Evolutionary conservation across 2,329 filamentous ascomycete genomes (phyloP).

Genomic region (Lithohypha guttulata): DNA sequence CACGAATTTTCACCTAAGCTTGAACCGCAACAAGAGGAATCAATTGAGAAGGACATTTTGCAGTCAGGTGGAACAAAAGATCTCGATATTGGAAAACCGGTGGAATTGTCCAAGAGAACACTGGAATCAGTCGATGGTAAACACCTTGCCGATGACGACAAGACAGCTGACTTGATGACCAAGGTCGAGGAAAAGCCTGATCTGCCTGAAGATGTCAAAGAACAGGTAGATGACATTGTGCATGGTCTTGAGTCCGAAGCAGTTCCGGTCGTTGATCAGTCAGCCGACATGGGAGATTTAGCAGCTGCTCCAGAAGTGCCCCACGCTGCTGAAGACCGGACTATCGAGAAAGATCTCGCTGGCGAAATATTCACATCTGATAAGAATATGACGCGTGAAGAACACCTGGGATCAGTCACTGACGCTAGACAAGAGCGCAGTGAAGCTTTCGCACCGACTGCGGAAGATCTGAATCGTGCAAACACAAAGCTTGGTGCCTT

Average conservation of each 20-base stretch:
- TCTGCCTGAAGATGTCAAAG: background rate
- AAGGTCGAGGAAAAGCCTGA: background rate
- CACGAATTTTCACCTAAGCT: conserved; percentile 1
- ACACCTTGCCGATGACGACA: too few relatives aligned
- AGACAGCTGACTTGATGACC: background rate
- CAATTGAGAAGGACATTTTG: background rate
- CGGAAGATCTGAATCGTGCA: background rate
- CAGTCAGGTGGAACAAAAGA: background rate
- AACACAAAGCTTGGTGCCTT: conserved; percentile 10
- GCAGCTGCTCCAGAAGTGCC: too few relatives aligned
- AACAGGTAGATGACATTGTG: background rate
- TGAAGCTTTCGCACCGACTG: background rate
- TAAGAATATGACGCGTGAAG: background rate
- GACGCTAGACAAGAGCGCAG: background rate
- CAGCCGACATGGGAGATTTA: background rate
- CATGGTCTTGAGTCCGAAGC: background rate
- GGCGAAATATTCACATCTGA: too few relatives aligned
- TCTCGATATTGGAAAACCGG: background rate
- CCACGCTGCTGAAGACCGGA: background rate
- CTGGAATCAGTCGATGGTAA: too few relatives aligned
- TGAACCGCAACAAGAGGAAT: background rate
- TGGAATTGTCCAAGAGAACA: too few relatives aligned
- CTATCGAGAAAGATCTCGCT: background rate
- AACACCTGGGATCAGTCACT: background rate
- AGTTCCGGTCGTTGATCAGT: background rate